These are phyloP conservation scores for Citrullus colocynthis DNA, from an alignment of 306 rosid genomes.

Conservation along the genomic window DNA sequence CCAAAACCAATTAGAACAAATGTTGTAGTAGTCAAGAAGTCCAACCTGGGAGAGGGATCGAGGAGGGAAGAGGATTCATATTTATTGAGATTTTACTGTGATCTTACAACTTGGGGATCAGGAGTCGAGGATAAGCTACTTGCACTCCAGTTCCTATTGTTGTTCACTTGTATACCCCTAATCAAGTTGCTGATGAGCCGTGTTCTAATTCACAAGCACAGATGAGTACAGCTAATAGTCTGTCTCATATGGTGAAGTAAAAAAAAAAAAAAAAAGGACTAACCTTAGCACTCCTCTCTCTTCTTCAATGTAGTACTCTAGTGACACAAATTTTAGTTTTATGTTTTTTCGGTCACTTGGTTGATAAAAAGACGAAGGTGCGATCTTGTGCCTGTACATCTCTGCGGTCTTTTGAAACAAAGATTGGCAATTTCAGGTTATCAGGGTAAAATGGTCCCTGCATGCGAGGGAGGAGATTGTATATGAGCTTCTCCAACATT, in stretches of 20 bases:
- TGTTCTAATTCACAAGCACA: neutral
- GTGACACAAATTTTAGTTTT: neutral
- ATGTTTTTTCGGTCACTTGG: neutral
- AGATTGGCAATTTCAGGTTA: slow-evolving; percentile 41
- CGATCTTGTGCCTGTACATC: neutral
- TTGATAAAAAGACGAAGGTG: neutral
- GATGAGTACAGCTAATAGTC: neutral
- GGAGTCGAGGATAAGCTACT: neutral
- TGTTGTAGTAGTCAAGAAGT: neutral
- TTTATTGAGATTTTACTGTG: neutral
- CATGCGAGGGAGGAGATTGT: slow-evolving; percentile 92
- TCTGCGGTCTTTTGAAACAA: neutral
- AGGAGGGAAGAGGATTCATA: neutral
- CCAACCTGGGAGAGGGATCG: neutral
- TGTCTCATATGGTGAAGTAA: neutral
- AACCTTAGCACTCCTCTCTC: neutral
- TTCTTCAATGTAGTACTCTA: neutral
- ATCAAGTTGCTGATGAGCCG: neutral
- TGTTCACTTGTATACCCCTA: neutral
- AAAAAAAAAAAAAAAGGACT: neutral
- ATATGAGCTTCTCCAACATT: slow-evolving; percentile 80
- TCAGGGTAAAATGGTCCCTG: slow-evolving; percentile 95
- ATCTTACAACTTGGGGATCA: neutral
- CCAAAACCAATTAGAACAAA: neutral
- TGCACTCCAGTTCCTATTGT: neutral